phyloP scores from a whole-genome alignment of 164 flowering plant species.

The Warburgia ugandensis region DNA sequence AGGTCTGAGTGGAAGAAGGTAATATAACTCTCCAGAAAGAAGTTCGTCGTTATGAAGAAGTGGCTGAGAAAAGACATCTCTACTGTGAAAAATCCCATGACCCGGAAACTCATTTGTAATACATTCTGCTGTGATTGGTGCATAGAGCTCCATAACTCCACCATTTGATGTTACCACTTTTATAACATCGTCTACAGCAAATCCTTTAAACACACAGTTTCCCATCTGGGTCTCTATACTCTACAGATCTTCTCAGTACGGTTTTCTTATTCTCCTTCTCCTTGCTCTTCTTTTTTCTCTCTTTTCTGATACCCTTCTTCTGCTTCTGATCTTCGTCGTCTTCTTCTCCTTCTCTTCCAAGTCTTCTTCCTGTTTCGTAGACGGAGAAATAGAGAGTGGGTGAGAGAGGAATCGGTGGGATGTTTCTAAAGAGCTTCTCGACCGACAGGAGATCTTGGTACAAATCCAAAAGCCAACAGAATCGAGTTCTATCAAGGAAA shows the following conservation, averaged over 20 bases:
- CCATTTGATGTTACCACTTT: slow-evolving; percentile 66
- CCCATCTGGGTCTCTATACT: slow-evolving; percentile 63
- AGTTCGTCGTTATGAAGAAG: slow-evolving; percentile 54
- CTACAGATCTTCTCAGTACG: too few relatives aligned
- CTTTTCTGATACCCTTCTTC: neutral
- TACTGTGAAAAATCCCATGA: slow-evolving; percentile 50
- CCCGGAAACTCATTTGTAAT: slow-evolving; percentile 73
- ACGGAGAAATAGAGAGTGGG: slow-evolving; percentile 1
- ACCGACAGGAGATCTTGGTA: too few relatives aligned
- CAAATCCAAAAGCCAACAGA: neutral
- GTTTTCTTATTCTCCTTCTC: too few relatives aligned
- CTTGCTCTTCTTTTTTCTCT: too few relatives aligned
- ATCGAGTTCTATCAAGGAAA: neutral
- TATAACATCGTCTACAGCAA: slow-evolving; percentile 24
- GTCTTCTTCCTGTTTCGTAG: neutral
- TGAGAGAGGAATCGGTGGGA: neutral
- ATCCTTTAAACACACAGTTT: slow-evolving; percentile 57
- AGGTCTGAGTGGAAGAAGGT: slow-evolving; percentile 50
- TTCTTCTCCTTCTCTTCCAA: neutral
- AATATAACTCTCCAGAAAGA: slow-evolving; percentile 46
- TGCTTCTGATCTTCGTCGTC: neutral
- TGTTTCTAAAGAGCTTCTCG: neutral
- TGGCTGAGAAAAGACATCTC: slow-evolving; percentile 53
- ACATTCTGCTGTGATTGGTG: slow-evolving; percentile 50
- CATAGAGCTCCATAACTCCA: slow-evolving; percentile 71